These are phyloP conservation scores for Pichia sp. DNA, from an alignment of 1,139 yeast species.

Conservation along the genomic window DNA sequence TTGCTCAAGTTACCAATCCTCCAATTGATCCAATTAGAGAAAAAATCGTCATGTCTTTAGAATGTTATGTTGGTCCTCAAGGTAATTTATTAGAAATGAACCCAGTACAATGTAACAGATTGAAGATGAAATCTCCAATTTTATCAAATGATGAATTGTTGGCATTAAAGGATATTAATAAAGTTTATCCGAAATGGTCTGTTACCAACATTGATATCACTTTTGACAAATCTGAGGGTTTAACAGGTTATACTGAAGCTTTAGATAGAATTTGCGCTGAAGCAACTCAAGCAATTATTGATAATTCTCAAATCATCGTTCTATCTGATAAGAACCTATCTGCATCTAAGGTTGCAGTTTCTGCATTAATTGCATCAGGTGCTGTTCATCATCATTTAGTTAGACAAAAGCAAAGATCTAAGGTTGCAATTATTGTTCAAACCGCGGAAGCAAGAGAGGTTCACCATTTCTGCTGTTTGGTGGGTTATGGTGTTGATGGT, in stretches of 20 bases:
- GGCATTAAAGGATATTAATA: conserved; percentile 65
- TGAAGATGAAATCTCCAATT: conserved; percentile 77
- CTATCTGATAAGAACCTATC: conserved; percentile 65
- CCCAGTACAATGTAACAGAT: conserved; percentile 84
- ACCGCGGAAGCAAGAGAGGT: conserved; percentile 98
- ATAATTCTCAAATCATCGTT: conserved; percentile 65
- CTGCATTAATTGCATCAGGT: conserved; percentile 92
- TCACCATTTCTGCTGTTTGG: conserved; percentile 88
- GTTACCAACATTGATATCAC: conserved; percentile 80
- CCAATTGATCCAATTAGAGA: conserved; percentile 98
- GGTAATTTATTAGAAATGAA: conserved; percentile 92
- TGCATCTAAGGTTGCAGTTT: conserved; percentile 64
- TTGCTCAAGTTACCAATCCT: conserved; percentile 98
- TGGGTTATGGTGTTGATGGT: conserved; percentile 98
- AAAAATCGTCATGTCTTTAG: conserved; percentile 92
- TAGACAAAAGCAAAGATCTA: conserved; percentile 91
- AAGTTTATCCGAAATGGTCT: conserved; percentile 82
- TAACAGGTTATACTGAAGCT: conserved; percentile 76
- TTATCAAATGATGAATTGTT: conserved; percentile 64
- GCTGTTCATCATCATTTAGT: conserved; percentile 96
- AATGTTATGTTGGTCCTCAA: conserved; percentile 96
- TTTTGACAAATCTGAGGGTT: conserved; percentile 76
- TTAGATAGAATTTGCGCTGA: conserved; percentile 82
- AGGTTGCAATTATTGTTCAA: conserved; percentile 85
- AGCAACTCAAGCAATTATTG: conserved; percentile 79